Percentiles rank a stretch among this genome's conserved stretches.
Evolutionary conservation across 1,139 yeast genomes (phyloP).

Genomic region (Hansenula lynferdii): DNA sequence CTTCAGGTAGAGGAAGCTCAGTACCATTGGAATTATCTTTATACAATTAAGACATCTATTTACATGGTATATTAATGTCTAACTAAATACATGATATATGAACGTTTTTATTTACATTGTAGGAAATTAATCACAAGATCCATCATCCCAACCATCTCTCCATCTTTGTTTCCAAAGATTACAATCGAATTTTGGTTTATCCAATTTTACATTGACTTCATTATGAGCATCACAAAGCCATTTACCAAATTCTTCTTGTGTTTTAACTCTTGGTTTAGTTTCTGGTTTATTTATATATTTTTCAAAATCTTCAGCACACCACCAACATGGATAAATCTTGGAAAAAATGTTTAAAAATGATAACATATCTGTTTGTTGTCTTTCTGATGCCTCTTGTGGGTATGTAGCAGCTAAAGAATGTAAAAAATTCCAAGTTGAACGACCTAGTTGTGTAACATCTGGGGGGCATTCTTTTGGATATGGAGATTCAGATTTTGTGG

Average conservation of each 20-base stretch:
- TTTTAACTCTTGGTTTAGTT: slow-evolving; percentile 61
- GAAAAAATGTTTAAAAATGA: slow-evolving; percentile 70
- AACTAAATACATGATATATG: slow-evolving; percentile 8
- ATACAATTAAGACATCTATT: slow-evolving; percentile 21
- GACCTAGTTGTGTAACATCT: slow-evolving; percentile 77
- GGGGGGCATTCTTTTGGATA: slow-evolving; percentile 69
- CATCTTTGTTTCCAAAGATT: slow-evolving; percentile 89
- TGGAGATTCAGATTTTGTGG: slow-evolving; percentile 12
- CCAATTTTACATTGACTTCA: slow-evolving; percentile 77
- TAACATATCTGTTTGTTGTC: slow-evolving; percentile 66
- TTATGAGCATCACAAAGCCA: slow-evolving; percentile 98
- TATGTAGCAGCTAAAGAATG: slow-evolving; percentile 90
- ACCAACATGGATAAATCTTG: slow-evolving; percentile 89
- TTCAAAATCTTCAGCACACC: slow-evolving; percentile 84
- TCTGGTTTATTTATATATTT: slow-evolving; percentile 44
- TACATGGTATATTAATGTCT: not conserved
- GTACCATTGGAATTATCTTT: slow-evolving; percentile 73
- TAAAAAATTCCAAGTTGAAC: slow-evolving; percentile 87
- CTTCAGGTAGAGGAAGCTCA: slow-evolving; percentile 94
- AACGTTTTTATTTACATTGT: no score
- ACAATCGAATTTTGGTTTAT: slow-evolving; percentile 85
- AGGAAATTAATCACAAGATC: slow-evolving; percentile 11
- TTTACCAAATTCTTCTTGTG: slow-evolving; percentile 74
- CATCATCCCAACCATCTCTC: slow-evolving; percentile 69
- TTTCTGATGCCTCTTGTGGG: slow-evolving; percentile 60